These are phyloP conservation scores for Naganishia liquefaciens DNA, from an alignment of 1,284 basidiomycete genomes.

Conservation along the genomic window DNA sequence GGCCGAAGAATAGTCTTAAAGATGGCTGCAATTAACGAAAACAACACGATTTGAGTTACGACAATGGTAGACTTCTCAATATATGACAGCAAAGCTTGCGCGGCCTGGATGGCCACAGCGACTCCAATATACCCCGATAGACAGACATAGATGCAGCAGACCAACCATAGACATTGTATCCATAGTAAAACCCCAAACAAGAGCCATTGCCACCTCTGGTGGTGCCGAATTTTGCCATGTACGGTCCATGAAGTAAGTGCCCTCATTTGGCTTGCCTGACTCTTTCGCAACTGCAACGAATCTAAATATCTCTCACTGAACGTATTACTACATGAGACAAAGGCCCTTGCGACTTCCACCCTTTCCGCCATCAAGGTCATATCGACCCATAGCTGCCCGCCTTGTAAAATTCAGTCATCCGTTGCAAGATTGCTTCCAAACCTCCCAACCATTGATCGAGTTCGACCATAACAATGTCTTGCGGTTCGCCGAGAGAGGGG, in stretches of 20 bases:
- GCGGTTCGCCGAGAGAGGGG: conserved; percentile 65
- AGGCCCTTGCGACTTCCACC: too few species aligned
- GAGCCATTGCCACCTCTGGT: neutral
- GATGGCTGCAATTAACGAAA: conserved; percentile 12
- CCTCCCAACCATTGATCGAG: conserved; percentile 37
- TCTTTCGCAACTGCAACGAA: too few species aligned
- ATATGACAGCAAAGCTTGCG: neutral
- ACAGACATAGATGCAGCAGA: too few species aligned
- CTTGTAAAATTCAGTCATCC: conserved; percentile 37
- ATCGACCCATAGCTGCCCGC: conserved; percentile 32
- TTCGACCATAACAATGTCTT: conserved; percentile 36
- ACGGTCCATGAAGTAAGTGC: too few species aligned
- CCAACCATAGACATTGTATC: conserved; percentile 20
- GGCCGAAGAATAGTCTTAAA: conserved; percentile 28
- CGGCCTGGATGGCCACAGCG: too few species aligned
- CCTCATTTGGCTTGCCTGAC: too few species aligned
- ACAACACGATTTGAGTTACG: neutral
- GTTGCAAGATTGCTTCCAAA: conserved; percentile 34
- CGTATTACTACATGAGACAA: too few species aligned
- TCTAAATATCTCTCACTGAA: too few species aligned
- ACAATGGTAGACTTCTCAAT: neutral
- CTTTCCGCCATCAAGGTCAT: neutral
- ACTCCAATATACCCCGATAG: too few species aligned
- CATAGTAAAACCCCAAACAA: conserved; percentile 3
- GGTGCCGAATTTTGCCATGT: too few species aligned